Evolutionary conservation across 345 rosid species (phyloP).

Genomic region (Trapa incisa): DNA sequence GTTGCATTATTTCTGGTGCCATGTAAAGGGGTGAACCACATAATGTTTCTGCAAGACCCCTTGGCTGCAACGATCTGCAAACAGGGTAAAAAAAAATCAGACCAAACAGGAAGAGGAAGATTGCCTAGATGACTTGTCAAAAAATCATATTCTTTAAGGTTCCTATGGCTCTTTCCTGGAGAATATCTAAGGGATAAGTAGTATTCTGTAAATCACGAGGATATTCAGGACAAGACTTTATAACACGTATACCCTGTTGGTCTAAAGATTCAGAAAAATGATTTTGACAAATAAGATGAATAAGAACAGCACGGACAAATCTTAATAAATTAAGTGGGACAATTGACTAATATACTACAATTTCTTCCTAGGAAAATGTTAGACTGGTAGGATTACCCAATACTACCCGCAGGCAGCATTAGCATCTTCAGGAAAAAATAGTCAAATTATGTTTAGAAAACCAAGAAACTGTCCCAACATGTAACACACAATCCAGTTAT

Average conservation of each 20-base stretch:
- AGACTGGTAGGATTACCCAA: background rate
- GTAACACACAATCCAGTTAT: background rate
- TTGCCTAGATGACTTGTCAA: background rate
- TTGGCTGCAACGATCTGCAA: constrained; percentile 79
- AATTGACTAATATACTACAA: background rate
- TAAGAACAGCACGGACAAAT: background rate
- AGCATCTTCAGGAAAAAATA: background rate
- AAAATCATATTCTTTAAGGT: background rate
- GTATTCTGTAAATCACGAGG: background rate
- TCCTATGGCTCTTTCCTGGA: background rate
- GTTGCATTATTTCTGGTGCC: constrained; percentile 99
- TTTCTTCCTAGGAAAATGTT: background rate
- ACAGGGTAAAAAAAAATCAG: constrained; percentile 4
- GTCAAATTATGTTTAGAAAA: background rate
- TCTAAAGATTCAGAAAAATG: too few relatives aligned
- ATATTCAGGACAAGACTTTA: background rate
- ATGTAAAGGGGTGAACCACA: constrained; percentile 98
- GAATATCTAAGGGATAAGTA: background rate
- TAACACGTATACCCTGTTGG: background rate
- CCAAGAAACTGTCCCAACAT: background rate
- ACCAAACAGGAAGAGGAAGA: background rate
- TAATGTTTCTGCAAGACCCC: constrained; percentile 91
- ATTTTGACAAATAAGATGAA: background rate
- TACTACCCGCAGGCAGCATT: background rate
- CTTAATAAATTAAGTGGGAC: background rate